Percentiles rank a stretch among this genome's conserved stretches.
Conservation (phyloP, 768 basidiomycete species). For the Tricholomella constricta region DNA sequence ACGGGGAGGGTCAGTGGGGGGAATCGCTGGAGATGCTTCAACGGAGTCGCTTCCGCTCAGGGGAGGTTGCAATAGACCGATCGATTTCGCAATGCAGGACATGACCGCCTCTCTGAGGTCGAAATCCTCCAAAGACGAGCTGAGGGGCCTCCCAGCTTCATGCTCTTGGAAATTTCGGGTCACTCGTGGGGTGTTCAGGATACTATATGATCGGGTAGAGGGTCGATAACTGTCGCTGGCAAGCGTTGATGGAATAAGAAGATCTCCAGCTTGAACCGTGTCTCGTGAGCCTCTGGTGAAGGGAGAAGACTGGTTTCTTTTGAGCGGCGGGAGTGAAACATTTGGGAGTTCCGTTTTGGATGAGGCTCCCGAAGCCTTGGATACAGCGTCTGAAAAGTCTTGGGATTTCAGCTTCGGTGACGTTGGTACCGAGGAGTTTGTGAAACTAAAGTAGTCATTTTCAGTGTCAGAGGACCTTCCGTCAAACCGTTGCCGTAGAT, state of each 20-base stretch:
- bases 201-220: slow-evolving; percentile 47
- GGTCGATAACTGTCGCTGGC: slow-evolving; percentile 48
- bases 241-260: slow-evolving; percentile 59
- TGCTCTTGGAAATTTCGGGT: slow-evolving; percentile 29
- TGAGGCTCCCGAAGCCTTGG: slow-evolving; percentile 8
- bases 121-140: slow-evolving; percentile 67
- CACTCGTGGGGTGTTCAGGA: slow-evolving; percentile 52
- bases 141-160: slow-evolving; percentile 18
- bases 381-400: slow-evolving; percentile 22
- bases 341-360: slow-evolving; percentile 6
- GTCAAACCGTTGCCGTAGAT: slow-evolving; percentile 90
- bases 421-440: slow-evolving; percentile 28
- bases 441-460: slow-evolving; percentile 57
- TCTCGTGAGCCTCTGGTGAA: slow-evolving; percentile 44
- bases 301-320: slow-evolving; percentile 16
- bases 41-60: slow-evolving; percentile 66
- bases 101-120: slow-evolving; percentile 97
- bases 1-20: slow-evolving; percentile 44
- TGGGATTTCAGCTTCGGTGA: slow-evolving; percentile 24
- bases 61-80: slow-evolving; percentile 89
- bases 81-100: slow-evolving; percentile 97
- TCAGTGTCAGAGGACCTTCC: slow-evolving; percentile 53
- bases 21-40: slow-evolving; percentile 66
- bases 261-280: slow-evolving; percentile 76
- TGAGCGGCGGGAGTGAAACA: slow-evolving; percentile 7